Conservation (phyloP, 805 yeast genomes). For the Metschnikowia dekortorum region DNA sequence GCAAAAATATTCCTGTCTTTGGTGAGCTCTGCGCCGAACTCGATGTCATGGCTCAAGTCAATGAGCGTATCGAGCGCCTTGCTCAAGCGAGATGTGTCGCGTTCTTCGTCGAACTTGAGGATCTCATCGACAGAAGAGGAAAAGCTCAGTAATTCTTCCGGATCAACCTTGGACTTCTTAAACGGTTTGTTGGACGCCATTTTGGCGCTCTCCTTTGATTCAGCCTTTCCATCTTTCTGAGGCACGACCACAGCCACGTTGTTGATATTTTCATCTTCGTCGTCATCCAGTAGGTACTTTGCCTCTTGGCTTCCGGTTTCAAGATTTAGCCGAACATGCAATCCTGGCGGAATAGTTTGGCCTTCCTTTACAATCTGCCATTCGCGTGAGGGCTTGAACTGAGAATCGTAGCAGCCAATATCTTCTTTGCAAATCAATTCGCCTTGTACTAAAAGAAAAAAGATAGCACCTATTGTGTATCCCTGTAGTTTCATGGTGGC, state of each 20-base stretch:
- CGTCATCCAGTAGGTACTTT: conserved; percentile 42
- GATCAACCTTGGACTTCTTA: conserved; percentile 7
- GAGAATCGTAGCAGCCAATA: conserved; percentile 55
- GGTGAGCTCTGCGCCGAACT: conserved; percentile 51
- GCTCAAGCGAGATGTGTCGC: conserved; percentile 18
- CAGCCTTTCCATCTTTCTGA: conserved; percentile 1
- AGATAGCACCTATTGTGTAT: not conserved
- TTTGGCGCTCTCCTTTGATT: conserved; percentile 2
- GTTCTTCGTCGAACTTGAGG: conserved; percentile 8
- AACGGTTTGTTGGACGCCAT: not conserved
- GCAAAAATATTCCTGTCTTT: conserved; percentile 29
- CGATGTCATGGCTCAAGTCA: conserved; percentile 65
- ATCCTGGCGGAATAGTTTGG: conserved; percentile 78
- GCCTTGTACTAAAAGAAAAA: not conserved
- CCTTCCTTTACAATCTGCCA: conserved; percentile 70
- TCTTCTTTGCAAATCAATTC: conserved; percentile 22
- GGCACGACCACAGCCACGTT: conserved; percentile 9
- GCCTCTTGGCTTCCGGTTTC: conserved; percentile 73
- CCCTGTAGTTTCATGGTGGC: not conserved
- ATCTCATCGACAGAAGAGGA: conserved; percentile 12
- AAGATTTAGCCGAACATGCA: conserved; percentile 69
- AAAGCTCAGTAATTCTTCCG: conserved; percentile 16
- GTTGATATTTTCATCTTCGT: conserved; percentile 12
- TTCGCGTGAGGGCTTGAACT: conserved; percentile 58
- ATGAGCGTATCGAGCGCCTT: conserved; percentile 41